Base-by-base conservation (phyloP, 177 flowering plant species). In the Tripterygium wilfordii region DNA sequence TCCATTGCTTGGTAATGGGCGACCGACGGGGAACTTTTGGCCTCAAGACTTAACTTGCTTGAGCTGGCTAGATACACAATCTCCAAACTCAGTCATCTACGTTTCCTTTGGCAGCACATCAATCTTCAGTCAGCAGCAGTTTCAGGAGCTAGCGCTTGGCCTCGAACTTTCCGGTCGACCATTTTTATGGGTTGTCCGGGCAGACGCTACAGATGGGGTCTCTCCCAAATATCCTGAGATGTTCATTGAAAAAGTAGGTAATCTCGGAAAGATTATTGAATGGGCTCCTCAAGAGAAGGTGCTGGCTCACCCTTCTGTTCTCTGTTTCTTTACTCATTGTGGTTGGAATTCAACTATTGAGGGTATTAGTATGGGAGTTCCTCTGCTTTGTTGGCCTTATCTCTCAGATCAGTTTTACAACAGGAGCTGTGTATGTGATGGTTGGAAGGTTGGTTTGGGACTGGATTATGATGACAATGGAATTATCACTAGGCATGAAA, bases 361-460 rank as follows among this genome's bases (percentile, higher is more conserved):
- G 21, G 35, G 51, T 29, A 8, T 51, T 2, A 37, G 35, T 33
- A 49, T 18, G 20, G 51, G 49, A 10, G 60, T 69, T 3, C 75
- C 75, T 17, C 49, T 70, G 29, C 16, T 66, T 22, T 64, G 70
- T 41, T 70, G 75, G 70, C 78, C 76, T 17, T 67, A 62, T 50
- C 63, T 64, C 50, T 62, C 57, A 24, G 78, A 70, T 43, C 78
- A 74, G 28, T 58, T 64, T 42, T 22, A 51, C 5, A 64, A 70
- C 53, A 43, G 57, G 47, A 44, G 13, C 13, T 69, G 47, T 28
- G 63, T 69, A 12, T 65, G 61, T 38, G 68, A 66, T 47, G 14
- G 52, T 43, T 66, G 69, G 78, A 69, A 49, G 51, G 48, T 58
- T 27, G 75, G 78, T 0, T 35, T 66, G 44, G 35, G 27, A 5